phyloP scores from a whole-genome alignment of 1,284 basidiomycete species.

The Schizophyllum amplum region DNA sequence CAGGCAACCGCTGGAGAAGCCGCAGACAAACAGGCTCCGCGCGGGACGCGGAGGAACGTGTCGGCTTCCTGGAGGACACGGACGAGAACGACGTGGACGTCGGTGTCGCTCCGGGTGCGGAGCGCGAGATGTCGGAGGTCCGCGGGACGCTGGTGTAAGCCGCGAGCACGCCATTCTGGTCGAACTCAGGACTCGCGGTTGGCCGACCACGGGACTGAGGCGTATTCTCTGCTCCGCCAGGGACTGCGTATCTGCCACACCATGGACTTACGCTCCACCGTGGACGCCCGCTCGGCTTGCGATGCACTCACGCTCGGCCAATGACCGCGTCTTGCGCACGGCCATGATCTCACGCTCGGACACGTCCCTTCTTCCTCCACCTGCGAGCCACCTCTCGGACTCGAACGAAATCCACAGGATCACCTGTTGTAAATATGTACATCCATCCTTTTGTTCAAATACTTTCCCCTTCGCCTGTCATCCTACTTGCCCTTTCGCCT shows the following conservation, averaged over 20 bases:
- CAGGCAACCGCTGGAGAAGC: background rate
- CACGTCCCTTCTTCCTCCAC: background rate
- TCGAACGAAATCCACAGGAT: background rate
- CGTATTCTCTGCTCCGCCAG: no score
- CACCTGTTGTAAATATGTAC: background rate
- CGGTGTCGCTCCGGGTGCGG: background rate
- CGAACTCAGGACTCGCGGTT: background rate
- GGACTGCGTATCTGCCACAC: no score
- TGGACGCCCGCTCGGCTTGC: no score
- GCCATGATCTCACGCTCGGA: background rate
- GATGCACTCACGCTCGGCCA: no score
- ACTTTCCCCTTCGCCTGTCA: background rate
- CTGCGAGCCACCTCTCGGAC: background rate
- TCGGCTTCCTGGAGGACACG: conserved; percentile 9
- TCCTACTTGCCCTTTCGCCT: background rate
- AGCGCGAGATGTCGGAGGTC: background rate
- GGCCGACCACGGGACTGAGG: no score
- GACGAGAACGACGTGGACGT: conserved; percentile 2
- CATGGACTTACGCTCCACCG: no score
- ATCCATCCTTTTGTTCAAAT: background rate
- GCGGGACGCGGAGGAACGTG: conserved; percentile 8
- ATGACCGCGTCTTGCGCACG: no score
- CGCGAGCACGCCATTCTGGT: background rate
- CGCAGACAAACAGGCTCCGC: background rate
- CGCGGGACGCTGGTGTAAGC: background rate